Conservation (phyloP, 1,284 basidiomycete species). For the Fomitopsis schrenkii region DNA sequence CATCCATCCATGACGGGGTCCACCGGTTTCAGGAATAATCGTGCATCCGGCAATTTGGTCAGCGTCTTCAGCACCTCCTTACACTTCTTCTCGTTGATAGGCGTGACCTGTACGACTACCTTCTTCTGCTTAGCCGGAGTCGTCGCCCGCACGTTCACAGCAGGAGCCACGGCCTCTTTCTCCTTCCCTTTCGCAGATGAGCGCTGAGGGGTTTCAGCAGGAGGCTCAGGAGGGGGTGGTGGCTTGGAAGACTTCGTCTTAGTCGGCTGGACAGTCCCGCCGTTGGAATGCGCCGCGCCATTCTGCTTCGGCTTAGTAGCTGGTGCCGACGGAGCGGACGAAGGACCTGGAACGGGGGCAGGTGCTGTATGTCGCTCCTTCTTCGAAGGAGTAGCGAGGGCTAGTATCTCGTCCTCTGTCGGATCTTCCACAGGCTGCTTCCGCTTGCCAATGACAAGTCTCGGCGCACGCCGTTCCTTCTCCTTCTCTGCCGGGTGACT, state of each 20-base stretch:
- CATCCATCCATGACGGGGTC: constrained; percentile 82
- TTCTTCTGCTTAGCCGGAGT: constrained; percentile 43
- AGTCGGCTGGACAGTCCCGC: constrained; percentile 12
- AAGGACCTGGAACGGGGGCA: constrained; percentile 22
- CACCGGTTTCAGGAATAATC: constrained; percentile 83
- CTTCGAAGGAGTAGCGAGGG: constrained; percentile 58
- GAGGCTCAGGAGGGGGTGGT: constrained; percentile 17
- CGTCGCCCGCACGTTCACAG: constrained; percentile 15
- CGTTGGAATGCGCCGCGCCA: constrained; percentile 13
- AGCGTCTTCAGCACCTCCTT: constrained; percentile 68
- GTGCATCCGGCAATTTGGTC: constrained; percentile 64
- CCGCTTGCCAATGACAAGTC: constrained; percentile 41
- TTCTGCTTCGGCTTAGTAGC: constrained; percentile 6
- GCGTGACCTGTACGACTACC: constrained; percentile 35
- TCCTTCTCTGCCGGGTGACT: constrained; percentile 17
- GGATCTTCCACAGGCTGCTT: constrained; percentile 42
- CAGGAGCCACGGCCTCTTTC: constrained; percentile 36
- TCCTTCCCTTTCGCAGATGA: constrained; percentile 60
- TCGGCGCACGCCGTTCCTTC: constrained; percentile 29
- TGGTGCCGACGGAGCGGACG: constrained; percentile 10
- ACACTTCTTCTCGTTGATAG: constrained; percentile 78
- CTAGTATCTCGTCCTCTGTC: constrained; percentile 51
- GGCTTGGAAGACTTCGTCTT: constrained; percentile 34
- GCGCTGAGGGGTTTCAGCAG: constrained; percentile 22
- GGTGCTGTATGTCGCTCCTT: constrained; percentile 42